These are phyloP conservation scores for Ophiostoma ulmi DNA, from an alignment of 2,329 filamentous ascomycete species.

Conservation along the genomic window DNA sequence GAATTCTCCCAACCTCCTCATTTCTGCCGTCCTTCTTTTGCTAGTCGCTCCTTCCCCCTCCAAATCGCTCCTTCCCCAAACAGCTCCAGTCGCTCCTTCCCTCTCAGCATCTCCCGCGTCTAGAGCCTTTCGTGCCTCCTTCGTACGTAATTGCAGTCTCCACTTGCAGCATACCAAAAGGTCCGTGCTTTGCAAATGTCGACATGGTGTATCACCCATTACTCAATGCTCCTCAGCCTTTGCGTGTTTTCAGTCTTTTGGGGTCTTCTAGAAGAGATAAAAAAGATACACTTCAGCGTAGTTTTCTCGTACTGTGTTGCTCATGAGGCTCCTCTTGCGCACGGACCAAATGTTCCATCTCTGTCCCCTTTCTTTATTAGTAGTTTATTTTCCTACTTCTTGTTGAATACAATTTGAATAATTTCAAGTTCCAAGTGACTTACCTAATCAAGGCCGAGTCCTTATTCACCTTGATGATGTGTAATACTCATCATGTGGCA, in stretches of 20 bases:
- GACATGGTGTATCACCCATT: neutral
- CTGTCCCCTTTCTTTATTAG: too few species aligned
- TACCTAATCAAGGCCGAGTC: too few species aligned
- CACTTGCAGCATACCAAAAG: neutral
- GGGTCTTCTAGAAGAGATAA: too few species aligned
- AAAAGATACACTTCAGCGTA: neutral
- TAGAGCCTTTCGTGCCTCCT: too few species aligned
- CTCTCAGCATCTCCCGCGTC: too few species aligned
- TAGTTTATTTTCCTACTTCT: neutral
- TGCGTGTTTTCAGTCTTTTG: too few species aligned
- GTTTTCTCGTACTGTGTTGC: neutral
- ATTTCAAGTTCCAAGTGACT: too few species aligned
- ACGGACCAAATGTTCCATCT: neutral
- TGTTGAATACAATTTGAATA: too few species aligned
- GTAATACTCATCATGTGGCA: neutral
- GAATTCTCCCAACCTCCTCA: neutral
- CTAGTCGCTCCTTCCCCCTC: neutral
- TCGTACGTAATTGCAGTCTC: neutral
- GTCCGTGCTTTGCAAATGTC: neutral
- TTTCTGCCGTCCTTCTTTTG: neutral
- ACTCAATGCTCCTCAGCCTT: too few species aligned
- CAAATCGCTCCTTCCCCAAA: neutral
- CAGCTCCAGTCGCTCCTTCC: too few species aligned
- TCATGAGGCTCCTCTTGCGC: too few species aligned
- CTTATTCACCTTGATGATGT: too few species aligned